Evolutionary conservation across 305 asterid species (phyloP), one percentile per base, ranked within the genome.

Genomic region (Stenogyne calaminthoides): DNA sequence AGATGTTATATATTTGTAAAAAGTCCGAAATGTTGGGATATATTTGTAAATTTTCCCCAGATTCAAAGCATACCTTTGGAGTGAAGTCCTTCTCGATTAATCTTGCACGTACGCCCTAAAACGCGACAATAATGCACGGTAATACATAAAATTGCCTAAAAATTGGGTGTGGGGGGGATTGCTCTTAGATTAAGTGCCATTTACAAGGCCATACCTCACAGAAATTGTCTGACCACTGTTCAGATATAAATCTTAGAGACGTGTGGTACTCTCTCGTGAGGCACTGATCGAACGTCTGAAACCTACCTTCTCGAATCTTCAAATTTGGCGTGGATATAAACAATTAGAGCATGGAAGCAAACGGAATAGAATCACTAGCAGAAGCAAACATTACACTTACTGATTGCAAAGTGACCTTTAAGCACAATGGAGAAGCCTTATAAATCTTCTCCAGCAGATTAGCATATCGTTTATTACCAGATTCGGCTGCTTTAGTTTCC

Each of bases 301-400:
- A 95, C 74, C 99, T 89, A 69, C 98, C 98, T 84, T 89, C 97
- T 67, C 98, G 87, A 44, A 95, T 89, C 99, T 94, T 69, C 29
- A 46, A 74, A 76, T 73, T 66, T 64, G 44, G 70, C 73, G 80
- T 37, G 71, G 34, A 74, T 36, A 68, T 49, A 52, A 42, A 52
- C 18, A 63, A 69, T 78, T 52, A 71, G 74, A 42, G 68, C 60
- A 20, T 47, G 51, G 67, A 67, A 32, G 60, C 18, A 65, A 58
- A 55, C 27, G 8, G 51, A 62, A 77, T n/a, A 58, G 25, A 60
- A 57, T 62, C 15, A 56, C 12, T 19, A 56, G 59, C n/a, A 67
- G 69, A 57, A 40, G 71, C 36, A 47, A 74, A n/a, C 36, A 81
- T 27, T 27, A 29, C 19, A 77, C 92, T 83, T 86, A 92, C 97